Evolutionary conservation across 2,329 filamentous ascomycete genomes (phyloP).

Genomic region (Coleophoma crateriformis): DNA sequence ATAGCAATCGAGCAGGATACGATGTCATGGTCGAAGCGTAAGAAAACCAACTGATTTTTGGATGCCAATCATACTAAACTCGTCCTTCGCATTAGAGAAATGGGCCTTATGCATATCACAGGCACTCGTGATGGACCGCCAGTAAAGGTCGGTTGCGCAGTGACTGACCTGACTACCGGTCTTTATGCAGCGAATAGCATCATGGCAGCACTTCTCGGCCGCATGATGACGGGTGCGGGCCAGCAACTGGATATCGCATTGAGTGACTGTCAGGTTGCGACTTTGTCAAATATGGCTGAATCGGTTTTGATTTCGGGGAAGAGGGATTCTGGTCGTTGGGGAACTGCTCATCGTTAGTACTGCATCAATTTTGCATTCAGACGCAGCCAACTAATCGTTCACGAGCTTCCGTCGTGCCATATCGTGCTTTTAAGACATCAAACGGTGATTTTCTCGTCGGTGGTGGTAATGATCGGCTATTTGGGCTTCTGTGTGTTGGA

Average conservation of each 20-base stretch:
- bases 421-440: constrained; percentile 71
- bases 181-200: constrained; percentile 91
- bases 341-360: constrained; percentile 77
- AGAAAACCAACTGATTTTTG: background rate
- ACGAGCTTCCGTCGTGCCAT: constrained; percentile 85
- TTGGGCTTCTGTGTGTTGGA: constrained; percentile 54
- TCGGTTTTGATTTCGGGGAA: constrained; percentile 82
- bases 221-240: constrained; percentile 67
- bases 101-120: constrained; percentile 97
- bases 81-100: constrained; percentile 44
- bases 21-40: constrained; percentile 95
- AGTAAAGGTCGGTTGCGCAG: constrained; percentile 92
- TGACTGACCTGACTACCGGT: constrained; percentile 89
- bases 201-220: constrained; percentile 77
- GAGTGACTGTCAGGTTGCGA: constrained; percentile 90
- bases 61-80: background rate
- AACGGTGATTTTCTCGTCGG: constrained; percentile 63
- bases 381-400: too few relatives aligned
- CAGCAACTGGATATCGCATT: constrained; percentile 87
- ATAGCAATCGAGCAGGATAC: constrained; percentile 80
- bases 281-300: constrained; percentile 85
- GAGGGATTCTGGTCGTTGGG: constrained; percentile 84
- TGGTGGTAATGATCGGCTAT: constrained; percentile 63
- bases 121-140: constrained; percentile 79
- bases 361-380: background rate